phyloP scores from a whole-genome alignment of 2,329 filamentous ascomycete species.

The Fusarium verrucosum region DNA sequence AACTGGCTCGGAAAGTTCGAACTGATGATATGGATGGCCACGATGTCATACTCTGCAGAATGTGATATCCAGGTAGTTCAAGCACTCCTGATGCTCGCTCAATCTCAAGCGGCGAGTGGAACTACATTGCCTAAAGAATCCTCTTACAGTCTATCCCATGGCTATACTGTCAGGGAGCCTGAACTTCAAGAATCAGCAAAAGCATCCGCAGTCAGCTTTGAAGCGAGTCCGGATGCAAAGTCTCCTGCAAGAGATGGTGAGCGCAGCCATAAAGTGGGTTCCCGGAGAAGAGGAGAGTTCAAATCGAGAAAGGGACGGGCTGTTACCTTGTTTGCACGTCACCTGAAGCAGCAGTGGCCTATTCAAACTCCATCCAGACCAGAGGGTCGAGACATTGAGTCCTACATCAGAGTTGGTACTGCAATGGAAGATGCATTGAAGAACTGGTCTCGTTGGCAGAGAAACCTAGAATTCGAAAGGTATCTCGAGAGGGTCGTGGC shows the following conservation, averaged over 20 bases:
- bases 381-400: background rate
- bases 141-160: background rate
- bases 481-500: constrained; percentile 8
- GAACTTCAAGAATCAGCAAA: background rate
- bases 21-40: background rate
- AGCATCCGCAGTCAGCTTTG: background rate
- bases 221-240: background rate
- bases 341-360: constrained; percentile 26
- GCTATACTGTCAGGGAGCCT: background rate
- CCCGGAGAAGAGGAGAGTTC: background rate
- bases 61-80: background rate
- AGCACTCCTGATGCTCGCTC: constrained; percentile 9
- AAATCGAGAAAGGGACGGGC: background rate
- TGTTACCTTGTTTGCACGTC: background rate
- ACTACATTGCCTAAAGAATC: background rate
- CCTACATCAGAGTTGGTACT: constrained; percentile 1
- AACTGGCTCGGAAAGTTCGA: background rate
- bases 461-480: constrained; percentile 17
- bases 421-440: background rate
- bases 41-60: background rate
- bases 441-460: constrained; percentile 21
- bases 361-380: background rate
- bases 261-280: background rate
- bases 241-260: background rate
- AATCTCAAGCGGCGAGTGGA: background rate